Conservation (phyloP, 2,329 filamentous ascomycete species). For the Colletotrichum sp. region DNA sequence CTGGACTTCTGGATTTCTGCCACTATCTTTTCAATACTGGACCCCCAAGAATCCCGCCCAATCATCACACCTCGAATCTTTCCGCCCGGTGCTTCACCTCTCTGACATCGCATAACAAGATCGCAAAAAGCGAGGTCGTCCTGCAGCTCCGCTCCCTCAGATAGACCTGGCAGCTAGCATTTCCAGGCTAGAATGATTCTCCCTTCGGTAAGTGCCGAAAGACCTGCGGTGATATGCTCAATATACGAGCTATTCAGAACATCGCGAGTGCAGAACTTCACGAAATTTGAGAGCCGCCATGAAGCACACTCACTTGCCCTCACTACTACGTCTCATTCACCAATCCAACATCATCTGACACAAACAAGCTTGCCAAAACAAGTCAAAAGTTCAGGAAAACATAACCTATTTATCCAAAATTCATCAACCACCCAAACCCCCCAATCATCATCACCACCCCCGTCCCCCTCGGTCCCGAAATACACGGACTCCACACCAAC, state of each 20-base stretch:
- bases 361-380: background rate
- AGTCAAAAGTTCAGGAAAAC: background rate
- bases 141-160: background rate
- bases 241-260: background rate
- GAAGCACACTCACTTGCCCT: background rate
- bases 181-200: fast-evolving
- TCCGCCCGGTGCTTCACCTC: background rate
- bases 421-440: background rate
- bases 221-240: fast-evolving
- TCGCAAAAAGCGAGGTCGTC: background rate
- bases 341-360: background rate
- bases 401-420: background rate
- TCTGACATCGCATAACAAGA: background rate
- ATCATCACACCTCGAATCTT: background rate
- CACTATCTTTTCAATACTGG: background rate
- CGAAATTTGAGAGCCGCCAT: background rate
- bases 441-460: background rate
- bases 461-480: background rate
- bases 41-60: background rate
- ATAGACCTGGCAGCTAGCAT: fast-evolving
- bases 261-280: background rate
- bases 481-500: background rate
- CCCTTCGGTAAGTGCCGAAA: background rate
- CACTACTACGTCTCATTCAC: no score
- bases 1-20: background rate